These are phyloP conservation scores for Apiospora sp. DNA, from an alignment of 2,329 filamentous ascomycete genomes.

Conservation along the genomic window DNA sequence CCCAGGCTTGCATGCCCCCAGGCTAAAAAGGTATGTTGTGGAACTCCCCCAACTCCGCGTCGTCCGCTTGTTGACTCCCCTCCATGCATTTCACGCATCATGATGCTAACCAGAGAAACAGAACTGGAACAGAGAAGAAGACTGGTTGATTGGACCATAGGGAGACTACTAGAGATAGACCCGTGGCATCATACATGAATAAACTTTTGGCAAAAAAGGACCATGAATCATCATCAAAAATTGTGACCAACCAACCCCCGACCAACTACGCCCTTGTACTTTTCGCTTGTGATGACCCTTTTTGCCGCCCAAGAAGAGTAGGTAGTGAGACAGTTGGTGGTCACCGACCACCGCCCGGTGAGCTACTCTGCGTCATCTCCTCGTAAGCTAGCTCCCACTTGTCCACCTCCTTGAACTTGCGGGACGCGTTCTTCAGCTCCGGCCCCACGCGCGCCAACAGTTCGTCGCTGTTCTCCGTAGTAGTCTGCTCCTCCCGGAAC, in stretches of 20 bases:
- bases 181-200: neutral
- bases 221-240: neutral
- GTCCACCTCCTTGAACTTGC: conserved; percentile 75
- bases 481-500: conserved; percentile 31
- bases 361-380: conserved; percentile 65
- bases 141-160: neutral
- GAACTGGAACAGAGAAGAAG: neutral
- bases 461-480: conserved; percentile 46
- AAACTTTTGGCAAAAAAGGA: neutral
- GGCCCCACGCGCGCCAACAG: conserved; percentile 51
- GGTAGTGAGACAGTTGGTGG: neutral
- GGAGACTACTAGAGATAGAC: neutral
- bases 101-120: conserved; percentile 18
- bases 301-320: neutral
- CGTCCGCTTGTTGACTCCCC: neutral
- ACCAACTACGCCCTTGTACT: neutral
- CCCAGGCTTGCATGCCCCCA: neutral
- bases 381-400: conserved; percentile 74
- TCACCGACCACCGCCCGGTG: conserved; percentile 59
- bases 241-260: neutral
- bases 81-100: neutral
- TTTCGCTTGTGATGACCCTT: neutral
- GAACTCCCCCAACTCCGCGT: conserved; percentile 10
- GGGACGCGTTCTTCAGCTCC: conserved; percentile 65
- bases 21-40: conserved; percentile 21